Evolutionary conservation across 2,329 filamentous ascomycete species (phyloP).

Genomic region (Lasiodiplodia gonubiensis): DNA sequence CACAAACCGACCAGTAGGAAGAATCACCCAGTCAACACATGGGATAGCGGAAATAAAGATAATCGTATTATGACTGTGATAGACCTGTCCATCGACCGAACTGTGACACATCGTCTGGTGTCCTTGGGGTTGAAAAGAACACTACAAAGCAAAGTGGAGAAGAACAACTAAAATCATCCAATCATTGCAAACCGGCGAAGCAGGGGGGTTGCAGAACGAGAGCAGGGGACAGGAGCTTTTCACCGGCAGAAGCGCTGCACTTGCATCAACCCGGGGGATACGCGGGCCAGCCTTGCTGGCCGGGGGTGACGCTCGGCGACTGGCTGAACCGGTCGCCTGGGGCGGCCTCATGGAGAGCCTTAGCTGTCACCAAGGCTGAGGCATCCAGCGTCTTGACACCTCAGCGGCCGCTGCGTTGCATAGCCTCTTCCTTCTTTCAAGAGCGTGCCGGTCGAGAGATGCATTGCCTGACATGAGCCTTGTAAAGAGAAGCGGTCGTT

Average conservation of each 20-base stretch:
- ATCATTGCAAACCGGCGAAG: not conserved
- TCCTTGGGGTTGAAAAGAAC: not conserved
- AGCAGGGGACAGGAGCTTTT: not conserved
- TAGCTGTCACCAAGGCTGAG: not conserved
- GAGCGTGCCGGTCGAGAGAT: not conserved
- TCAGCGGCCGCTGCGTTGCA: not conserved
- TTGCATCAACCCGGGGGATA: not conserved
- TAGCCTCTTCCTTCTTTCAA: not conserved
- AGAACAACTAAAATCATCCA: not conserved
- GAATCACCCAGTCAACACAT: not conserved
- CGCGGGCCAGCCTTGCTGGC: not conserved
- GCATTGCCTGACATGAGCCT: not conserved
- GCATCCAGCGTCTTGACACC: not conserved
- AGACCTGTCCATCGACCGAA: not conserved
- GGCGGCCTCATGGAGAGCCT: constrained; percentile 12
- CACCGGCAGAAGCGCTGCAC: not conserved
- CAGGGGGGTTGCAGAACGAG: not conserved
- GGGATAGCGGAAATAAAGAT: not conserved
- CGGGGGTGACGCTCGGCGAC: not conserved
- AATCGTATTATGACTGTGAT: constrained; percentile 11
- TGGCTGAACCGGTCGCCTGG: not conserved
- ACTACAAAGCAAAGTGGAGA: not conserved
- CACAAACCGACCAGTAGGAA: not conserved
- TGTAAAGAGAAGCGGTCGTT: not conserved
- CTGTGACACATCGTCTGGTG: not conserved